These are phyloP conservation scores for Entoloma clypeatum DNA, from an alignment of 1,284 basidiomycete genomes.

Conservation along the genomic window DNA sequence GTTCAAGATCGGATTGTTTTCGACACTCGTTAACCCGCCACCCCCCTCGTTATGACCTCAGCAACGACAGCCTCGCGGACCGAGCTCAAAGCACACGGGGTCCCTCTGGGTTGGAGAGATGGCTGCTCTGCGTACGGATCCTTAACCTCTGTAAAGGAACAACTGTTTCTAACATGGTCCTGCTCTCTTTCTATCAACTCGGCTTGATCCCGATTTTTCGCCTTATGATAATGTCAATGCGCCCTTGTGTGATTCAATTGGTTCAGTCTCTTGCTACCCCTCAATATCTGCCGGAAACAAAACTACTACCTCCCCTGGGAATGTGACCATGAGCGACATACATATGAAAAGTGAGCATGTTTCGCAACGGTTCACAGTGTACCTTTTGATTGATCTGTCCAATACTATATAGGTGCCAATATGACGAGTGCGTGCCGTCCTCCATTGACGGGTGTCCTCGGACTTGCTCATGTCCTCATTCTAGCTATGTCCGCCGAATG, in stretches of 20 bases:
- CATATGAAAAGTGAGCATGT: constrained; percentile 39
- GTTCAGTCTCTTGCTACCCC: constrained; percentile 17
- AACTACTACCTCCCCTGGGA: constrained; percentile 40
- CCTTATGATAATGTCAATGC: background rate
- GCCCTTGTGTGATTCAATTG: no score
- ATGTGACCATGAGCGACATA: constrained; percentile 42
- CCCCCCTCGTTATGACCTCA: no score
- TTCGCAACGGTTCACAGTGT: background rate
- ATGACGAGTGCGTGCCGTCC: constrained; percentile 72
- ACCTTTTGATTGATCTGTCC: constrained; percentile 1
- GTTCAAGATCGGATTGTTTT: background rate
- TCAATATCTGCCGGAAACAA: constrained; percentile 37
- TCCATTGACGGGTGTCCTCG: constrained; percentile 4
- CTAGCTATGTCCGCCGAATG: constrained; percentile 82
- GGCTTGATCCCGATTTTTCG: background rate
- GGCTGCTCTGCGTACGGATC: constrained; percentile 83
- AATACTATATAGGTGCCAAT: constrained; percentile 65
- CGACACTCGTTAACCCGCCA: no score
- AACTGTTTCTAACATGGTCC: constrained; percentile 1
- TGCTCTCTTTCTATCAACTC: background rate
- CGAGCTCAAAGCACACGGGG: constrained; percentile 72
- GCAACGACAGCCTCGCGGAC: constrained; percentile 79
- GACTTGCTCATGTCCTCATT: constrained; percentile 14
- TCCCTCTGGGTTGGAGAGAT: constrained; percentile 87
- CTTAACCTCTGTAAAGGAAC: background rate